phyloP scores from a whole-genome alignment of 2,329 filamentous ascomycete genomes.

The Magnaporthales sp. region DNA sequence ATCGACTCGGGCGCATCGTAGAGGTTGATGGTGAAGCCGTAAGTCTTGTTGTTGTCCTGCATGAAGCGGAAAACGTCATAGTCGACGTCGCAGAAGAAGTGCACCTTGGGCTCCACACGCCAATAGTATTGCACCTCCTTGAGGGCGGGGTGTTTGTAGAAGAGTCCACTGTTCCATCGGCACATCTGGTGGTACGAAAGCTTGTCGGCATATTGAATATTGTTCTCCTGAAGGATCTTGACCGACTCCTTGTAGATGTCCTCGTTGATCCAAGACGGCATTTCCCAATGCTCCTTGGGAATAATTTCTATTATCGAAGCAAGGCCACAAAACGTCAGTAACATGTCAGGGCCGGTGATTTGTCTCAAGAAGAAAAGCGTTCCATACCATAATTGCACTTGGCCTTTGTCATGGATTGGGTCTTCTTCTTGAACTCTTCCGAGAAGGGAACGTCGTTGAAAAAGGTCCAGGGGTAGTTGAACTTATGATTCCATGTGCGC shows the following conservation, averaged over 20 bases:
- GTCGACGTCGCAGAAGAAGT: conserved; percentile 98
- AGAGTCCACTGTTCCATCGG: conserved; percentile 95
- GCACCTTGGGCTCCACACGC: conserved; percentile 96
- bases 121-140: conserved; percentile 84
- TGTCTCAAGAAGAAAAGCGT: not conserved
- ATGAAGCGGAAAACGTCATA: conserved; percentile 98
- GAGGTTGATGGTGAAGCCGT: conserved; percentile 96
- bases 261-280: conserved; percentile 84
- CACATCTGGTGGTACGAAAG: conserved; percentile 98
- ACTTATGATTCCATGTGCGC: conserved; percentile 93
- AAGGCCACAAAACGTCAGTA: not conserved
- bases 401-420: conserved; percentile 75
- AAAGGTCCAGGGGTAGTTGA: conserved; percentile 99
- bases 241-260: conserved; percentile 81
- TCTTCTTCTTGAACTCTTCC: conserved; percentile 83
- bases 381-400: conserved; percentile 71
- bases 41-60: conserved; percentile 97
- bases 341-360: not conserved
- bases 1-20: conserved; percentile 88
- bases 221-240: conserved; percentile 70
- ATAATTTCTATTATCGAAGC: conserved; percentile 60
- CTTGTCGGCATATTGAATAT: conserved; percentile 84
- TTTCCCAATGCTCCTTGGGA: conserved; percentile 90
- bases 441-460: conserved; percentile 95
- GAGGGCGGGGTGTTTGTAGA: conserved; percentile 92